A percentile compares a stretch with the other conserved stretches of the same genome.
Evolutionary conservation across 1,284 basidiomycete genomes (phyloP).

Genomic region (Dichomitus squalens): DNA sequence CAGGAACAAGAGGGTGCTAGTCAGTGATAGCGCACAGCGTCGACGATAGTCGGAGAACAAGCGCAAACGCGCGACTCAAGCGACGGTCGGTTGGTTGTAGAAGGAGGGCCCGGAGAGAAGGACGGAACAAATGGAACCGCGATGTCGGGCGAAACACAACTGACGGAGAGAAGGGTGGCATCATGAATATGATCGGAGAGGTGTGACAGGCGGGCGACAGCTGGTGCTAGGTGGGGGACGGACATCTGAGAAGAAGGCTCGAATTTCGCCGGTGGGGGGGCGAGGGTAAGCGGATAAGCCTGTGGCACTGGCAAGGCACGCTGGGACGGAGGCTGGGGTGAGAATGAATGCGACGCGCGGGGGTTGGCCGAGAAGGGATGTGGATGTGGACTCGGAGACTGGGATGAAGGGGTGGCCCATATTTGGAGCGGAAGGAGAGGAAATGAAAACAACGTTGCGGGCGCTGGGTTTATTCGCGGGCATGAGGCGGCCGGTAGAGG

Average conservation of each 20-base stretch:
- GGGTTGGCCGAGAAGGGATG: not conserved
- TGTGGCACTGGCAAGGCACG: not conserved
- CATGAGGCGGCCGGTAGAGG: conserved; percentile 29
- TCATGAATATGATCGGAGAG: conserved; percentile 22
- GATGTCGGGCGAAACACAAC: conserved; percentile 19
- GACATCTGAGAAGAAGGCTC: not conserved
- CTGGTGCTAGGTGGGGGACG: not conserved
- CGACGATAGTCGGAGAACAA: not conserved
- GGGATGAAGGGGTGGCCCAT: conserved; percentile 11
- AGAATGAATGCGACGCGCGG: no score
- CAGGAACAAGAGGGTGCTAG: no score
- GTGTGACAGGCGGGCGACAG: conserved; percentile 12
- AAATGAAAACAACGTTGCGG: conserved; percentile 35
- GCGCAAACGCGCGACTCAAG: not conserved
- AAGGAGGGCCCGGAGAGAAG: not conserved
- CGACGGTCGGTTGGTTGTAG: conserved; percentile 6
- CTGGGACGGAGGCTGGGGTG: conserved; percentile 20
- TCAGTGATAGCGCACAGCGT: not conserved
- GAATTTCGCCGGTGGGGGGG: not conserved
- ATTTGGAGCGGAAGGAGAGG: conserved; percentile 27
- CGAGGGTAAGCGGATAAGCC: conserved; percentile 9
- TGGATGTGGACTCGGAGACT: conserved; percentile 10
- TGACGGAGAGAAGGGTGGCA: conserved; percentile 13
- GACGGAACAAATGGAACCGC: conserved; percentile 10
- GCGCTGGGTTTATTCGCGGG: conserved; percentile 25